Percentiles rank a stretch among this genome's conserved stretches.
Conservation (phyloP, 441 rosid species). For the Gossypium aridum region DNA sequence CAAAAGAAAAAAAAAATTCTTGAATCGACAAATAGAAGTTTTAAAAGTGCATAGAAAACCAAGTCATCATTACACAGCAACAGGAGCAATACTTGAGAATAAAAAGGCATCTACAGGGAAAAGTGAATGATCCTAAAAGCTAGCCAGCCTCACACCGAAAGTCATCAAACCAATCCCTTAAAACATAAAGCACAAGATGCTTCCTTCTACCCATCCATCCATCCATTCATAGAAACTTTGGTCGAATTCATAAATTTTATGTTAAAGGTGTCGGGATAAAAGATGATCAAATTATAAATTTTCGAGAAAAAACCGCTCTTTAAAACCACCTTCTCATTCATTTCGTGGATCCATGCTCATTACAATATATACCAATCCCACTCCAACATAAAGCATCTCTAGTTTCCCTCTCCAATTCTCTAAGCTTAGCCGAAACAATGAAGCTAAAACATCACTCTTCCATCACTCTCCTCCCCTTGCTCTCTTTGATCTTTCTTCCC, state of each 20-base stretch:
- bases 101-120: slow-evolving; percentile 9
- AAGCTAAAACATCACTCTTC: slow-evolving; percentile 16
- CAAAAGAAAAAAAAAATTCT: background rate
- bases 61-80: background rate
- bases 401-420: background rate
- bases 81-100: background rate
- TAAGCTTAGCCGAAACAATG: slow-evolving; percentile 16
- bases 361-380: background rate
- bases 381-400: background rate
- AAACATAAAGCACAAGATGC: slow-evolving; percentile 3
- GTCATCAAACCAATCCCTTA: slow-evolving; percentile 8
- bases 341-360: background rate
- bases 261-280: background rate
- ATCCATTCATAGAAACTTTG: background rate
- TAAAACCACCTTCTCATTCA: background rate
- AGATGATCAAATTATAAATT: background rate
- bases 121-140: slow-evolving; percentile 3
- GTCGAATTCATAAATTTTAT: background rate
- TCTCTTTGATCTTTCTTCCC: slow-evolving; percentile 27
- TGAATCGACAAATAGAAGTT: background rate
- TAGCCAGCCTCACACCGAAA: slow-evolving; percentile 16
- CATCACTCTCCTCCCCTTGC: slow-evolving; percentile 12
- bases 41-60: background rate
- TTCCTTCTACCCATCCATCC: background rate
- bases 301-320: background rate